phyloP scores from a whole-genome alignment of 192 early-diverging fungal species.

The Coemansia sp. region DNA sequence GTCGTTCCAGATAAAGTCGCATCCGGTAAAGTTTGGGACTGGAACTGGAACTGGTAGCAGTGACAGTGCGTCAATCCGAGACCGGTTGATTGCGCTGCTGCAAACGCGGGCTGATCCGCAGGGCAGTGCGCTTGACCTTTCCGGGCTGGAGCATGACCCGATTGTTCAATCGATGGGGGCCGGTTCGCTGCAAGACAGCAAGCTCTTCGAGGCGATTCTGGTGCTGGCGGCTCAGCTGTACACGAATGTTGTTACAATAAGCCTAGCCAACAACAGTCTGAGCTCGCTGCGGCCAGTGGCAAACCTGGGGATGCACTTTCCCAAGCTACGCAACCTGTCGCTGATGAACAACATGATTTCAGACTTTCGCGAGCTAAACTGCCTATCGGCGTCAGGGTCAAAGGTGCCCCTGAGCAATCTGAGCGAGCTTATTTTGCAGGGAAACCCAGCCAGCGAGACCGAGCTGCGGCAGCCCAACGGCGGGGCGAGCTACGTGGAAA shows the following conservation, averaged over 20 bases:
- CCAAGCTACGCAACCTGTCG: conserved; percentile 39
- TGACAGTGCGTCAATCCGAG: conserved; percentile 33
- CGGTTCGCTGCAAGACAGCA: conserved; percentile 39
- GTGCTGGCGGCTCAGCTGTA: conserved; percentile 43
- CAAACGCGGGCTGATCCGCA: conserved; percentile 45
- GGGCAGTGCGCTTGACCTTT: conserved; percentile 43
- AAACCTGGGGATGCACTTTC: conserved; percentile 40
- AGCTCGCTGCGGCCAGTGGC: conserved; percentile 40
- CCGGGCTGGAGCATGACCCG: conserved; percentile 32
- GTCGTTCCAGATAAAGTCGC: conserved; percentile 38
- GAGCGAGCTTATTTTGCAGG: conserved; percentile 34
- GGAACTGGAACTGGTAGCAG: conserved; percentile 15
- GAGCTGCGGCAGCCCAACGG: conserved; percentile 30
- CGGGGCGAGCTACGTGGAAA: conserved; percentile 35
- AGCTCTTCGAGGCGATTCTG: conserved; percentile 47
- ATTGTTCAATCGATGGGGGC: conserved; percentile 41
- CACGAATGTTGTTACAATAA: conserved; percentile 30
- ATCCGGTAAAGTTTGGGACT: conserved; percentile 39
- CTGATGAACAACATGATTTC: conserved; percentile 45
- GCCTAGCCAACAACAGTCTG: conserved; percentile 41
- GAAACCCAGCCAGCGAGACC: conserved; percentile 34
- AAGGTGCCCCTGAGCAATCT: conserved; percentile 36
- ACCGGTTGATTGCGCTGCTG: conserved; percentile 39
- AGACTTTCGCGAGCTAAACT: conserved; percentile 42
- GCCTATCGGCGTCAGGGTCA: conserved; percentile 39